Evolutionary conservation across 768 basidiomycete genomes (phyloP), one percentile per base, ranked within the genome.

Genomic region (Mycena sanguinolenta): DNA sequence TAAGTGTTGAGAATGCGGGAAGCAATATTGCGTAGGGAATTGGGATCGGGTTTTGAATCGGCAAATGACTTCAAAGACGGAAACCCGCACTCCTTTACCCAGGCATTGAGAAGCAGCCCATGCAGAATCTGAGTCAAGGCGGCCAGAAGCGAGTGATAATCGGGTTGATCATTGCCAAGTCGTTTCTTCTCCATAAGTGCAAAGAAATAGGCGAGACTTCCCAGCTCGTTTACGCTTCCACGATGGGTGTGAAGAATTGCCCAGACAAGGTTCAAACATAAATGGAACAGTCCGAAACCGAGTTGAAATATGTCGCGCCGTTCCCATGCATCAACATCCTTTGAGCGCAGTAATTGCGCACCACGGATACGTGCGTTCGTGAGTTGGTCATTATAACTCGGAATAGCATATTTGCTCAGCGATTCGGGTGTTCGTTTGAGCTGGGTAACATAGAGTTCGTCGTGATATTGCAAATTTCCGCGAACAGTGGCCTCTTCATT

Each of bases 211-310:
- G 49, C n/a, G 8, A 53, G 27, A 28, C 52, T 53, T 5, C 52
- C 80, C 0, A 66, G 0, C 27, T 80, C 66, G 4, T 69, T 52
- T 2, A 77, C 9, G 0, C 75, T 68, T 2, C 82, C 82, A 42
- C 77, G 71, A 69, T 84, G 81, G n/a, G 62, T 67, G 16, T 78
- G 70, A 0, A 81, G 74, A 14, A 82, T 57, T 0, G 73, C 75
- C 80, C 82, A 82, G n/a, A 81, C 73, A 1, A 83, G 69, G 52
- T 82, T 84, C 62, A 83, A 72, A 14, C 71, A 67, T 0, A 80
- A 66, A 63, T 84, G 82, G 55, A 84, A 84, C 0, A 80, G 68
- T 0, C 82, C 78, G 54, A 79, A 75, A 0, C 71, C 78, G 12
- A 80, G 74, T 32, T 76, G 75, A 34, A 77, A 67, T 21, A 60